Percentiles rank a stretch among this genome's conserved stretches.
These are phyloP conservation scores for Pleurotus pulmonarius DNA, from an alignment of 768 basidiomycete species.

Conservation along the genomic window DNA sequence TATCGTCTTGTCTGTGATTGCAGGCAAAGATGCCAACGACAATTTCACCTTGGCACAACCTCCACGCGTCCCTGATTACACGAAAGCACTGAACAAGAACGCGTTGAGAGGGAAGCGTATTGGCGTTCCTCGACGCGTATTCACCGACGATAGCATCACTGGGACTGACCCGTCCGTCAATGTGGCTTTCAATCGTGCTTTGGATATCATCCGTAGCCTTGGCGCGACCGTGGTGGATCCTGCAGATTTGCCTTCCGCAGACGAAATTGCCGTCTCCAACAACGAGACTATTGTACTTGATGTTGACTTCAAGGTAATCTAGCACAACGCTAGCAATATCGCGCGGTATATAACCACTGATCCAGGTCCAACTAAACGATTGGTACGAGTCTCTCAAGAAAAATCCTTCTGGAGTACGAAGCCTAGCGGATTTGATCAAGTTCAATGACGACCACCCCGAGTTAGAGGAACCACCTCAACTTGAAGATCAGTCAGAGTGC, in stretches of 20 bases:
- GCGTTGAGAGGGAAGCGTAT: slow-evolving; percentile 50
- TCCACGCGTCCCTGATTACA: slow-evolving; percentile 47
- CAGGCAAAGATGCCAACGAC: slow-evolving; percentile 52
- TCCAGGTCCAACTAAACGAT: neutral
- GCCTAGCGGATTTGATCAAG: slow-evolving; percentile 51
- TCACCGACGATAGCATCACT: slow-evolving; percentile 28
- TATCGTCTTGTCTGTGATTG: slow-evolving; percentile 50
- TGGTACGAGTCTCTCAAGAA: slow-evolving; percentile 27
- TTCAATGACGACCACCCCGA: slow-evolving; percentile 52
- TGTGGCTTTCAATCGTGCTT: slow-evolving; percentile 36
- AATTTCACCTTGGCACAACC: slow-evolving; percentile 55
- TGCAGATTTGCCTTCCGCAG: slow-evolving; percentile 54
- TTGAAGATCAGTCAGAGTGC: slow-evolving; percentile 33
- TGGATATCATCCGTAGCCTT: slow-evolving; percentile 30
- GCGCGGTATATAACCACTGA: neutral
- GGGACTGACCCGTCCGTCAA: slow-evolving; percentile 32
- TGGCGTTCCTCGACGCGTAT: slow-evolving; percentile 45
- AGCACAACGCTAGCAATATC: neutral
- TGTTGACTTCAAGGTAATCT: slow-evolving; percentile 51
- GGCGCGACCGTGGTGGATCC: slow-evolving; percentile 59
- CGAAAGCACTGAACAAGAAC: slow-evolving; percentile 42
- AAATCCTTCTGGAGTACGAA: slow-evolving; percentile 55
- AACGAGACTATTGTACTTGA: slow-evolving; percentile 55
- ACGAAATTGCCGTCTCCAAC: slow-evolving; percentile 43
- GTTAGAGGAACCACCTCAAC: slow-evolving; percentile 42